phyloP scores from a whole-genome alignment of 2,329 filamentous ascomycete genomes.

The Ophiocordyceps sinensis region DNA sequence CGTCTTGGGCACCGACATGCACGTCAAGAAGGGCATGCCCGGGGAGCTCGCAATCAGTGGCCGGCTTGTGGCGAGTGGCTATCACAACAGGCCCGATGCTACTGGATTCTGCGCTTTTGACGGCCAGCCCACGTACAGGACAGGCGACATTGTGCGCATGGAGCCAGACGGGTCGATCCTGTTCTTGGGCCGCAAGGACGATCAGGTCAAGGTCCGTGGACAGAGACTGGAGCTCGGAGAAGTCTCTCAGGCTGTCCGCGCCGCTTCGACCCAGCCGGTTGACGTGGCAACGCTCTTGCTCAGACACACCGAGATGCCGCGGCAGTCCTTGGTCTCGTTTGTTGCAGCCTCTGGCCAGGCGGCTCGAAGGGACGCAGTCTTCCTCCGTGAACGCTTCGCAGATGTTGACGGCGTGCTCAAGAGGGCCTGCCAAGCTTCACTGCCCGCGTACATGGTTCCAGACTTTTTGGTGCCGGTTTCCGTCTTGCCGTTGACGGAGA shows the following conservation, averaged over 20 bases:
- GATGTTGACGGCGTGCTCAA: neutral
- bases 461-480: constrained; percentile 3
- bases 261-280: neutral
- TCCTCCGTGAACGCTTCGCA: neutral
- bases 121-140: neutral
- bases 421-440: neutral
- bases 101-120: neutral
- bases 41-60: neutral
- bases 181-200: neutral
- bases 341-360: neutral
- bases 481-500: constrained; percentile 1
- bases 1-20: neutral
- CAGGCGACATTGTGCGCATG: neutral
- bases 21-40: neutral
- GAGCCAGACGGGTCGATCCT: neutral
- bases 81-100: neutral
- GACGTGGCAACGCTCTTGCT: neutral
- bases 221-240: neutral
- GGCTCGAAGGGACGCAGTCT: neutral
- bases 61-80: neutral
- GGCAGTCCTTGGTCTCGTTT: neutral
- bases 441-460: constrained; percentile 5
- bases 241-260: neutral
- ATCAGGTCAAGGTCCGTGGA: neutral
- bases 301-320: neutral